phyloP scores from a whole-genome alignment of 805 yeast genomes.

The Grigorovia transvaalensis region DNA sequence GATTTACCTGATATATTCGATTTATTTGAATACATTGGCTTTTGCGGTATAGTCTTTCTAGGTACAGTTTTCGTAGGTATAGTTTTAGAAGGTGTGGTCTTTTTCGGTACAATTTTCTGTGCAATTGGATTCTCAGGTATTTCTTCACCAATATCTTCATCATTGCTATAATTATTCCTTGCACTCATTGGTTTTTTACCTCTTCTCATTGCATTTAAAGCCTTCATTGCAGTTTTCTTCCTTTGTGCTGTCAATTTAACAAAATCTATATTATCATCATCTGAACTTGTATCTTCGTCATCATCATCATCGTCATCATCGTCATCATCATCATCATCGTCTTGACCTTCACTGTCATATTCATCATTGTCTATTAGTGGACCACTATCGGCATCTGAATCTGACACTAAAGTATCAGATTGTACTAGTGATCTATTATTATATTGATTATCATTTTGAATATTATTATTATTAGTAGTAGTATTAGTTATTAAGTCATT shows the following conservation, averaged over 20 bases:
- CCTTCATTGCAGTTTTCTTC: conserved; percentile 46
- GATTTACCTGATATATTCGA: background rate
- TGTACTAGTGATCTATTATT: background rate
- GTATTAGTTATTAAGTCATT: too few species aligned
- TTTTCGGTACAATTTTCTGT: background rate
- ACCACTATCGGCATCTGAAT: conserved; percentile 16
- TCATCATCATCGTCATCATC: conserved; percentile 31
- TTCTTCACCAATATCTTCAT: conserved; percentile 49
- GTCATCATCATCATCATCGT: conserved; percentile 23
- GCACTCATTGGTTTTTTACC: conserved; percentile 24
- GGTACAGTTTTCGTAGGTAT: background rate
- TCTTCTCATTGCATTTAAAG: conserved; percentile 30
- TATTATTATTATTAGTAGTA: background rate
- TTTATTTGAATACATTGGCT: background rate
- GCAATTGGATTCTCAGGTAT: conserved; percentile 13
- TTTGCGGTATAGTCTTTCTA: background rate
- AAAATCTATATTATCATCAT: conserved; percentile 62
- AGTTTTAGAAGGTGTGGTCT: background rate
- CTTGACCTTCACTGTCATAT: background rate
- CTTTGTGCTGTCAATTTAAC: conserved; percentile 61
- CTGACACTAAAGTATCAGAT: conserved; percentile 3
- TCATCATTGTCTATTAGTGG: conserved; percentile 16
- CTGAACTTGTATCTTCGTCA: conserved; percentile 41
- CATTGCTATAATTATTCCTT: background rate
- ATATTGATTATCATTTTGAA: background rate